Conservation (phyloP, 2,329 filamentous ascomycete species). For the Dactylellina sp. region DNA sequence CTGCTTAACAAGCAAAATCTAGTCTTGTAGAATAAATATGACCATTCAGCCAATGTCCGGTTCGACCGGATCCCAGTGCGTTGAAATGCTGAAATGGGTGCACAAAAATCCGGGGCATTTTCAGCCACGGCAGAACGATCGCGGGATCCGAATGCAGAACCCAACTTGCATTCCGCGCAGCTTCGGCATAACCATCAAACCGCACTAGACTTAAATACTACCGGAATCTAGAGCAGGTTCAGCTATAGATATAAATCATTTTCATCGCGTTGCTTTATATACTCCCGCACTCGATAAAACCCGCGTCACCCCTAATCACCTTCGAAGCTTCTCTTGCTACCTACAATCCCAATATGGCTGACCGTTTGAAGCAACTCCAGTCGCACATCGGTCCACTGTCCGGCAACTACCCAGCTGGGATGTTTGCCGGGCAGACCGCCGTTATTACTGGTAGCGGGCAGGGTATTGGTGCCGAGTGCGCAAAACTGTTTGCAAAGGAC, state of each 20-base stretch:
- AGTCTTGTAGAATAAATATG: too few species aligned
- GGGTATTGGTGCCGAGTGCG: conserved; percentile 87
- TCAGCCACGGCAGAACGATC: conserved; percentile 48
- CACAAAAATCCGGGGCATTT: conserved; percentile 33
- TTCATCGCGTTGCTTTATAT: background rate
- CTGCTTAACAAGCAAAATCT: too few species aligned
- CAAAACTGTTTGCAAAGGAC: conserved; percentile 85
- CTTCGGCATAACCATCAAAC: conserved; percentile 16
- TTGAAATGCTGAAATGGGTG: too few species aligned
- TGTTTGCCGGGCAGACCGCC: conserved; percentile 82
- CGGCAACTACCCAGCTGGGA: conserved; percentile 78
- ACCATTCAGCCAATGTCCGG: too few species aligned
- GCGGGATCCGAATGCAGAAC: conserved; percentile 15
- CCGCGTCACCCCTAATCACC: background rate
- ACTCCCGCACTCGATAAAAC: background rate
- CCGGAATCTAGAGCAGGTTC: conserved; percentile 2
- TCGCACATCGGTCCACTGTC: conserved; percentile 70
- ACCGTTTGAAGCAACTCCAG: conserved; percentile 77
- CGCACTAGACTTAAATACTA: conserved; percentile 33
- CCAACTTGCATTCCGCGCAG: conserved; percentile 7
- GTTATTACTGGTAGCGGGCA: conserved; percentile 90
- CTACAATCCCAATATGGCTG: conserved; percentile 43
- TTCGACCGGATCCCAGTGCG: too few species aligned
- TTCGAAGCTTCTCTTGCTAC: background rate
- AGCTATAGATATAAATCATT: background rate